phyloP scores from a whole-genome alignment of 805 yeast genomes.

The Wickerhamiella spandovensis region DNA sequence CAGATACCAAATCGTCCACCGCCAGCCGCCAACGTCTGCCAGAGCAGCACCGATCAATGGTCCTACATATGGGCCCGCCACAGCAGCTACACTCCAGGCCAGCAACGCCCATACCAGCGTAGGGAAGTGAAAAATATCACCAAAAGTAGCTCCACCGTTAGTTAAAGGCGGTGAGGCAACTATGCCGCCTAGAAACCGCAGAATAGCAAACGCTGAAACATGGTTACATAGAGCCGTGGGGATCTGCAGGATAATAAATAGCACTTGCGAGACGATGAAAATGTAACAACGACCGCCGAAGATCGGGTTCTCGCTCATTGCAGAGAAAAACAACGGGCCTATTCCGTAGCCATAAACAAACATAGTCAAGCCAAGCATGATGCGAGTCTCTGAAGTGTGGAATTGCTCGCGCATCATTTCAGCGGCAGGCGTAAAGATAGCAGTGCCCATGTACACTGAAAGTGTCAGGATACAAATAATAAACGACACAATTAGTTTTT shows the following conservation, averaged over 20 bases:
- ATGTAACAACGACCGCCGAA: conserved; percentile 38
- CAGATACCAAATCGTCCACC: conserved; percentile 43
- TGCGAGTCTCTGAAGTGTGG: conserved; percentile 29
- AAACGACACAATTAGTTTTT: conserved; percentile 31
- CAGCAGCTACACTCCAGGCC: conserved; percentile 41
- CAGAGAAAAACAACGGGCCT: conserved; percentile 44
- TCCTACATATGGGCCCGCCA: conserved; percentile 43
- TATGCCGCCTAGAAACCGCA: conserved; percentile 42
- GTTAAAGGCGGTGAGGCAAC: conserved; percentile 44
- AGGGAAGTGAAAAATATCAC: conserved; percentile 34
- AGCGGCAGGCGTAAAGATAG: conserved; percentile 45
- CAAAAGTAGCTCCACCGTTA: conserved; percentile 45
- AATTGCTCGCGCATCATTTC: conserved; percentile 33
- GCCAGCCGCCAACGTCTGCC: conserved; percentile 34
- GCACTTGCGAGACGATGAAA: conserved; percentile 33
- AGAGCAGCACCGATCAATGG: conserved; percentile 45
- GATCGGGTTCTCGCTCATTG: conserved; percentile 36
- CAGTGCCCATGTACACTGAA: conserved; percentile 46
- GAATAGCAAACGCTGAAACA: conserved; percentile 36
- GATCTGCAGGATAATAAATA: conserved; percentile 40
- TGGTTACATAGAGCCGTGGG: conserved; percentile 41
- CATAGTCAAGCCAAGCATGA: conserved; percentile 38
- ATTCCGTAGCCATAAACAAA: conserved; percentile 50
- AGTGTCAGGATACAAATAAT: conserved; percentile 39
- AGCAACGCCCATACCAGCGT: conserved; percentile 36